Conservation (phyloP, 257 asterid genomes). For the Mentha longifolia region DNA sequence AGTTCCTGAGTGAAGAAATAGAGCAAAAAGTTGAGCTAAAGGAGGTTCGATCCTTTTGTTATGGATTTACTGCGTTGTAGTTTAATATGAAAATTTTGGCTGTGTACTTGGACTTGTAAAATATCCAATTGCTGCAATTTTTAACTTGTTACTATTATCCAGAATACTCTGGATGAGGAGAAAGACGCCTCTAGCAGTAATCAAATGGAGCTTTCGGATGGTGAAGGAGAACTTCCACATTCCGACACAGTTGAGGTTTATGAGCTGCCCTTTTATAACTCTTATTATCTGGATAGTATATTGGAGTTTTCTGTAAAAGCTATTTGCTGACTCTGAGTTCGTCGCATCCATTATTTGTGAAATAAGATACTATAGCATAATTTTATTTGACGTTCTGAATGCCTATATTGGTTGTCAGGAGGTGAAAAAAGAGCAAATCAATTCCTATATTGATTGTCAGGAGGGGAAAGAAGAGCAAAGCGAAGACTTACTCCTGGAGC, state of each 20-base stretch:
- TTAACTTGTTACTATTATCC: neutral
- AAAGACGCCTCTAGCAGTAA: slow-evolving; percentile 39
- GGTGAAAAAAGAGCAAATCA: slow-evolving; percentile 43
- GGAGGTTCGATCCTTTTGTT: slow-evolving; percentile 51
- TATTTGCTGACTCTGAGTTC: neutral
- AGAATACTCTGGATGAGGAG: slow-evolving; percentile 39
- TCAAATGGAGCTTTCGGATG: slow-evolving; percentile 44
- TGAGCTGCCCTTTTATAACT: slow-evolving; percentile 18
- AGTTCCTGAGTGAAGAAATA: slow-evolving; percentile 66
- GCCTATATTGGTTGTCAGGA: slow-evolving; percentile 47
- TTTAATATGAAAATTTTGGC: slow-evolving; percentile 21
- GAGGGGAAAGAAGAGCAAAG: slow-evolving; percentile 48
- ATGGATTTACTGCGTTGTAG: slow-evolving; percentile 15
- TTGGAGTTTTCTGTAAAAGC: slow-evolving; percentile 20
- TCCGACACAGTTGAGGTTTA: slow-evolving; percentile 53
- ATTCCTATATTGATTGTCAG: slow-evolving; percentile 44
- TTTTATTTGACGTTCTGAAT: slow-evolving; percentile 23
- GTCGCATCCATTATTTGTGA: slow-evolving; percentile 20
- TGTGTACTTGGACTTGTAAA: neutral
- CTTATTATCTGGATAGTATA: slow-evolving; percentile 24
- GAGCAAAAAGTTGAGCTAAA: slow-evolving; percentile 49
- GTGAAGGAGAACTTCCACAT: slow-evolving; percentile 46
- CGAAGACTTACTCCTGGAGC: slow-evolving; percentile 47
- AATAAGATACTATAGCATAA: slow-evolving; percentile 11
- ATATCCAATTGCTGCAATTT: neutral